phyloP scores from a whole-genome alignment of 208 protist genomes.

The Angomonas ambiguus region DNA sequence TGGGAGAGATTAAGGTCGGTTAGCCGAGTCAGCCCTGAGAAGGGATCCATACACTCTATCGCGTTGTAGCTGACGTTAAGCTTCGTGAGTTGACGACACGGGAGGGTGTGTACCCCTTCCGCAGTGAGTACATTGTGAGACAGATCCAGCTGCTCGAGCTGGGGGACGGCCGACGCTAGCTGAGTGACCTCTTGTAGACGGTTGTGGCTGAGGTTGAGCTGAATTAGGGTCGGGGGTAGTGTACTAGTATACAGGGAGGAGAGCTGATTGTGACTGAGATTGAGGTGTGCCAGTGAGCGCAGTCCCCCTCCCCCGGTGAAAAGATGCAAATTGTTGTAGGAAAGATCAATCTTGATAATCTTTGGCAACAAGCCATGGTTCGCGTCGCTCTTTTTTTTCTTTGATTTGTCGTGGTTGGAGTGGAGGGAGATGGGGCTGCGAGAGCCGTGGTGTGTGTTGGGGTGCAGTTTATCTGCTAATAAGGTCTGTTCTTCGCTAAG shows the following conservation, averaged over 20 bases:
- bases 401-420: too few relatives aligned
- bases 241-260: slow-evolving; percentile 24
- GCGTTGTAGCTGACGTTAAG: slow-evolving; percentile 43
- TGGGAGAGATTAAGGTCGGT: slow-evolving; percentile 37
- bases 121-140: slow-evolving; percentile 59
- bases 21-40: slow-evolving; percentile 30
- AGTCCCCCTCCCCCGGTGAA: slow-evolving; percentile 58
- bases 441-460: background rate
- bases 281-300: slow-evolving; percentile 34
- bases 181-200: slow-evolving; percentile 29
- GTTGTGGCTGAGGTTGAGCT: slow-evolving; percentile 59
- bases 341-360: slow-evolving; percentile 40
- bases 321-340: slow-evolving; percentile 61
- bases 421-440: too few relatives aligned
- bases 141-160: slow-evolving; percentile 49
- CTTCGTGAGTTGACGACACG: slow-evolving; percentile 35
- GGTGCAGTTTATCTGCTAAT: background rate
- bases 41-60: slow-evolving; percentile 37
- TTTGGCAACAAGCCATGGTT: background rate
- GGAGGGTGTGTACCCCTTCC: slow-evolving; percentile 15
- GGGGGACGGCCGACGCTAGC: slow-evolving; percentile 24
- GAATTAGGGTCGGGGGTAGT: slow-evolving; percentile 37
- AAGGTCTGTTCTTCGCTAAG: slow-evolving; percentile 2
- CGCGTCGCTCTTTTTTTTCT: background rate
- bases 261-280: slow-evolving; percentile 72